Percentiles rank a stretch among this genome's conserved stretches.
phyloP scores from a whole-genome alignment of 164 flowering plant species.

The Umbilicus rupestris region DNA sequence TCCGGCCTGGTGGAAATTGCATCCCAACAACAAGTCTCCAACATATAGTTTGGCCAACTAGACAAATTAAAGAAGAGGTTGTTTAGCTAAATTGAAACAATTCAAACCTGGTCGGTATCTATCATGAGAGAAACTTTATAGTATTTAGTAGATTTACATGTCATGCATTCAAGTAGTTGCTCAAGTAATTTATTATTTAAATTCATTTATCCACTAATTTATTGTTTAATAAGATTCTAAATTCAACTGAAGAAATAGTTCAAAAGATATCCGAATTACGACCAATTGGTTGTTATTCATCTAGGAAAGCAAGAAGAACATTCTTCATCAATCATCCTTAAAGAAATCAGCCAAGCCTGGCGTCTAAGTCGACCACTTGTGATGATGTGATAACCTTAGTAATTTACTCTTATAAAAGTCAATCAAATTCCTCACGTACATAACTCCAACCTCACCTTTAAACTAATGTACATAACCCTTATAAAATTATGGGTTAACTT shows the following conservation, averaged over 20 bases:
- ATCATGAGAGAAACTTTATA: too few relatives aligned
- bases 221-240: too few relatives aligned
- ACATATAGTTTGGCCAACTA: neutral
- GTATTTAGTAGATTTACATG: too few relatives aligned
- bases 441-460: too few relatives aligned
- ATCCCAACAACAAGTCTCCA: neutral
- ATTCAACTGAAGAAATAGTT: neutral
- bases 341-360: neutral
- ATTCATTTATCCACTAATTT: too few relatives aligned
- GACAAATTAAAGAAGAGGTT: neutral
- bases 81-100: neutral
- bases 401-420: neutral
- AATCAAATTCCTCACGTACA: neutral
- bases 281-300: neutral
- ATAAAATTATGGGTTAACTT: too few relatives aligned
- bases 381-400: neutral
- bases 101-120: neutral
- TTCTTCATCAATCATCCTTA: neutral
- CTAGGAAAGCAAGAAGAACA: neutral
- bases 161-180: too few relatives aligned
- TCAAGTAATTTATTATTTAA: too few relatives aligned
- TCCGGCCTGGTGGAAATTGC: too few relatives aligned
- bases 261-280: too few relatives aligned
- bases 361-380: neutral
- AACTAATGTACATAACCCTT: too few relatives aligned